Base-by-base conservation (phyloP, 148 eudicot species). In the Camellia granthamiana region DNA sequence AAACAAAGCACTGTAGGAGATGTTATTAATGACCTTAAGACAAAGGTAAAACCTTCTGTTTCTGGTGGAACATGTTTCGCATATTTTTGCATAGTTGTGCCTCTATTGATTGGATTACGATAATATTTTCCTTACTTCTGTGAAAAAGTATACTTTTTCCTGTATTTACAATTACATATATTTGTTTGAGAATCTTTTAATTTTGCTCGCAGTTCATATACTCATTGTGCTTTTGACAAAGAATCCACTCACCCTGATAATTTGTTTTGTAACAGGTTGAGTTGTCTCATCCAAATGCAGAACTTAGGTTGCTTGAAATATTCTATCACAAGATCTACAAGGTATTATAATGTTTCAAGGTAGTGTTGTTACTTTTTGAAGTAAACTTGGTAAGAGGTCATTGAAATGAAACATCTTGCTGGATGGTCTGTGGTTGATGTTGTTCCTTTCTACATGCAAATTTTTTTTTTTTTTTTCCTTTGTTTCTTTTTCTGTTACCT, bases 311-410 rank as follows among this genome's bases (percentile, higher is more conserved):
- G 74, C 90, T 95, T 77, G 97, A 95, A 88, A 94, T 92, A 75
- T 91, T 92, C 84, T 88, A 88, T 76, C 97, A 95, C 86, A 95
- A 95, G 89, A 95, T 95, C 64, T 95, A 91, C 83, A 95, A 95
- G 98, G 98, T 93, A 86, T 67, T 41, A 23, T 3, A 56, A 74
- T 74, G 47, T 30, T 38, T 38, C 47, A 18, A 62, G 56, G 16
- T 78, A 42, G 64, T 78, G 8, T 4, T 68, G 18, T 42, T 54
- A 30, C 54, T 68, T 67, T 38, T 7, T 78, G 64, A 42, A 41
- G 49, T 2, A 64, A 52, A 14, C 71, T 77, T 64, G 71, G 56
- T 21, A 77, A 69, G 44, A 62, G 49, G 12, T 59, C 2, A 69
- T 43, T 46, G 2, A 44, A 43, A 52, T 18, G 21, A 67, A 78